Percentiles rank a stretch among this genome's conserved stretches.
Conservation (phyloP, 495 filamentous ascomycete genomes). For the Bathelium albidoporum region DNA sequence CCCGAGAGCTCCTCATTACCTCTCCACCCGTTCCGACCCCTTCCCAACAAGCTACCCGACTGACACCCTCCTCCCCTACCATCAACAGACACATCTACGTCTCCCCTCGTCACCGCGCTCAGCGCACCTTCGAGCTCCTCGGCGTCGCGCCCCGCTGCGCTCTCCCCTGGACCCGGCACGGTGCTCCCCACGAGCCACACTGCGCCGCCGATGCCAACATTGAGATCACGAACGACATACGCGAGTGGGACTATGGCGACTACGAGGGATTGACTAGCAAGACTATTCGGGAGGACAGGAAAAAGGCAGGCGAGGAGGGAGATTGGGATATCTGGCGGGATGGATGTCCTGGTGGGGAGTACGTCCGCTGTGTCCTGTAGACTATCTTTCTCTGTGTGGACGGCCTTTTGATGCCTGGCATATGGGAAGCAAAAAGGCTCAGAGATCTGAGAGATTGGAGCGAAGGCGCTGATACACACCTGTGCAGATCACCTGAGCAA, state of each 20-base stretch:
- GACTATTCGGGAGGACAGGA: slow-evolving; percentile 54
- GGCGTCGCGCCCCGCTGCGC: slow-evolving; percentile 44
- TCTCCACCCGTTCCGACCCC: neutral
- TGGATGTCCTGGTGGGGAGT: slow-evolving; percentile 50
- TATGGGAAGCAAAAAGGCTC: too few relatives aligned
- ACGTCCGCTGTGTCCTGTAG: slow-evolving; percentile 26
- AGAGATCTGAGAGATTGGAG: slow-evolving; percentile 1
- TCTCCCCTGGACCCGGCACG: slow-evolving; percentile 44
- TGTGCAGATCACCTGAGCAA: slow-evolving; percentile 26
- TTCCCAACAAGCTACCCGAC: too few relatives aligned
- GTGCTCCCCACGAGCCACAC: slow-evolving; percentile 12
- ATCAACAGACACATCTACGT: slow-evolving; percentile 51
- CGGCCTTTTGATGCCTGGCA: too few relatives aligned
- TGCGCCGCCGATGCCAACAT: slow-evolving; percentile 42
- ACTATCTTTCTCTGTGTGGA: too few relatives aligned
- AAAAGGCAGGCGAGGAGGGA: slow-evolving; percentile 40
- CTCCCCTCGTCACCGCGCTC: slow-evolving; percentile 76
- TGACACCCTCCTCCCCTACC: neutral
- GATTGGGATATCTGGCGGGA: slow-evolving; percentile 37
- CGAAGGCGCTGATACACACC: neutral
- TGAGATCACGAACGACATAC: slow-evolving; percentile 62
- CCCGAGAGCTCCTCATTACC: too few relatives aligned
- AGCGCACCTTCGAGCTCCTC: slow-evolving; percentile 77
- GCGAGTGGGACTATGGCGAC: slow-evolving; percentile 93
- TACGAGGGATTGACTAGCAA: slow-evolving; percentile 83